Conservation (phyloP, 2,329 filamentous ascomycete species). For the Endothia cerciana region DNA sequence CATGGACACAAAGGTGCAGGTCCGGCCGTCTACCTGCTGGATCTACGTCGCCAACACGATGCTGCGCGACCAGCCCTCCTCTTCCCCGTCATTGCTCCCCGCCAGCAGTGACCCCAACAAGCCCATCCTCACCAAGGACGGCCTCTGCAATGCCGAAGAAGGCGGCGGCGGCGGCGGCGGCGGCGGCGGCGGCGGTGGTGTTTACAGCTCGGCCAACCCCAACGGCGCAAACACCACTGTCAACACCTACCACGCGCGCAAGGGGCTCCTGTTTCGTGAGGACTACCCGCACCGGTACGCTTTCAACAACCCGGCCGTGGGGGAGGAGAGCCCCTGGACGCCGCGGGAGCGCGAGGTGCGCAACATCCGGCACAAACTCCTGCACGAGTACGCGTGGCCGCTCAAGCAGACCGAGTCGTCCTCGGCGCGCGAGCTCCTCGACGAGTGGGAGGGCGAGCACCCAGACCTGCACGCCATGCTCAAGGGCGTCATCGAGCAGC, state of each 20-base stretch:
- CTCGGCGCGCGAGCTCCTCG: conserved; percentile 55
- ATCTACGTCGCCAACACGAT: conserved; percentile 60
- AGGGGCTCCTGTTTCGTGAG: conserved; percentile 42
- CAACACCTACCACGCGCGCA: conserved; percentile 27
- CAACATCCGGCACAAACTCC: conserved; percentile 52
- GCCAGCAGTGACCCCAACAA: conserved; percentile 49
- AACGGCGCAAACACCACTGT: conserved; percentile 9
- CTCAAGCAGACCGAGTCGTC: conserved; percentile 60
- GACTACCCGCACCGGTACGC: conserved; percentile 61
- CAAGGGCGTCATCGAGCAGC: conserved; percentile 46
- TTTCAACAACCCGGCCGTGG: conserved; percentile 53
- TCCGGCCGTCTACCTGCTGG: conserved; percentile 62
- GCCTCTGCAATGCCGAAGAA: conserved; percentile 20
- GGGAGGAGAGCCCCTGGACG: conserved; percentile 47
- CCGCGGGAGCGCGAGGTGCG: conserved; percentile 39
- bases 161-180: conserved; percentile 18
- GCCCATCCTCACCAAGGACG: conserved; percentile 21
- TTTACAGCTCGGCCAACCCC: conserved; percentile 7
- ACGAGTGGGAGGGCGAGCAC: conserved; percentile 62
- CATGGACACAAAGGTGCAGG: conserved; percentile 56
- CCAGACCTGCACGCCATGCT: conserved; percentile 59
- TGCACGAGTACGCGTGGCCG: conserved; percentile 62
- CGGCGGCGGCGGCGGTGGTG: conserved; percentile 9
- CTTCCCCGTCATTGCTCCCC: conserved; percentile 4
- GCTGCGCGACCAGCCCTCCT: conserved; percentile 42